Percentiles rank a stretch among this genome's conserved stretches.
Evolutionary conservation across 495 filamentous ascomycete species (phyloP).

Genomic region (Aspergillus incahuasiensis): DNA sequence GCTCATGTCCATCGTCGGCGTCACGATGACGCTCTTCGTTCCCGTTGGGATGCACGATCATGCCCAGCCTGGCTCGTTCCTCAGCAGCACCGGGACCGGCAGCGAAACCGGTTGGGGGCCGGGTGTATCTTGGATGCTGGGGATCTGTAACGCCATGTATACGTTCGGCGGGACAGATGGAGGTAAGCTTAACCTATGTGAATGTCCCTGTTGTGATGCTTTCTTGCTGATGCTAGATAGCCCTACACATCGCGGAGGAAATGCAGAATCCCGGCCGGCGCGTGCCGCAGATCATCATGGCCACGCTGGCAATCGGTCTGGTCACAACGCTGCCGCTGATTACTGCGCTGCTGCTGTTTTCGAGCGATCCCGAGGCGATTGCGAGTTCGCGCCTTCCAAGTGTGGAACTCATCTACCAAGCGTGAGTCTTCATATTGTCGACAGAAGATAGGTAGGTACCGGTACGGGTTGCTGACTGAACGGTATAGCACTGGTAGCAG

Average conservation of each 20-base stretch:
- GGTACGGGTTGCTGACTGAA: background rate
- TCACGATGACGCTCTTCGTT: conserved; percentile 20
- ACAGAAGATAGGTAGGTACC: background rate
- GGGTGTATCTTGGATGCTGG: conserved; percentile 35
- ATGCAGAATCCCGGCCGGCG: conserved; percentile 27
- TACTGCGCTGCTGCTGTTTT: conserved; percentile 30
- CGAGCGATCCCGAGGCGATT: conserved; percentile 28
- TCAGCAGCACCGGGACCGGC: conserved; percentile 17
- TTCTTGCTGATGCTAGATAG: background rate
- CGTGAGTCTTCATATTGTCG: background rate
- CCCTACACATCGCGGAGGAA: conserved; percentile 25
- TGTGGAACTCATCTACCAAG: conserved; percentile 25
- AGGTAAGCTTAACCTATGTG: conserved; percentile 18
- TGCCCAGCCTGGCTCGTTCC: conserved; percentile 11
- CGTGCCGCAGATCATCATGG: conserved; percentile 30
- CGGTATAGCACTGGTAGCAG: conserved; percentile 4
- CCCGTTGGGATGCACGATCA: conserved; percentile 21
- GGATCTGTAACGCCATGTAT: conserved; percentile 33
- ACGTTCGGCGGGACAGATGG: conserved; percentile 25
- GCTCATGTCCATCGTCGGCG: conserved; percentile 20
- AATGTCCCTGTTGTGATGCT: background rate
- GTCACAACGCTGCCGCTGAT: conserved; percentile 30
- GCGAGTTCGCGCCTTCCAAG: conserved; percentile 19
- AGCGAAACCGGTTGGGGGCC: conserved; percentile 26
- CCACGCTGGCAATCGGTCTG: conserved; percentile 35